A percentile compares a stretch with the other conserved stretches of the same genome.
phyloP scores from a whole-genome alignment of 306 rosid species.

The Casuarina glauca region DNA sequence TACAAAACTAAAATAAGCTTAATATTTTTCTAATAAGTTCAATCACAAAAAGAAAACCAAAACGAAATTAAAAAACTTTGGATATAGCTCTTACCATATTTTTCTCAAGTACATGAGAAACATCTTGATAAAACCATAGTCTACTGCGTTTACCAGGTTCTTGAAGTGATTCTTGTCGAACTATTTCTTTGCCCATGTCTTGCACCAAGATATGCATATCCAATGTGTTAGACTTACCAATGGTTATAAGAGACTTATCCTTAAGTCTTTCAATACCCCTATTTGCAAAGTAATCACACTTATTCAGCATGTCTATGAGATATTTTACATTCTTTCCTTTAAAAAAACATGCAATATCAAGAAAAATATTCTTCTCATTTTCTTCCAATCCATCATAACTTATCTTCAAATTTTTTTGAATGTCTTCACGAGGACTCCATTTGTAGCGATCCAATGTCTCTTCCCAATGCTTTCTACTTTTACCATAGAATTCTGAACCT shows the following conservation, averaged over 20 bases:
- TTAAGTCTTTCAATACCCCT: conserved; percentile 24
- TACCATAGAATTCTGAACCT: conserved; percentile 15
- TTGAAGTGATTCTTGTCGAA: conserved; percentile 21
- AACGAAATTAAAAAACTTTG: too few relatives aligned
- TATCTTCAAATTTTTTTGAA: conserved; percentile 16
- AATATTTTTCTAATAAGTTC: too few relatives aligned
- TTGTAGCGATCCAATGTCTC: conserved; percentile 14
- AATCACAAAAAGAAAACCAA: too few relatives aligned
- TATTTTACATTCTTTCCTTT: conserved; percentile 17
- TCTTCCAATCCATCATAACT: conserved; percentile 31
- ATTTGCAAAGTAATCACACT: conserved; percentile 16
- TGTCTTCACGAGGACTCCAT: conserved; percentile 9
- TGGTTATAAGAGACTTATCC: conserved; percentile 12
- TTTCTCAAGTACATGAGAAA: neutral
- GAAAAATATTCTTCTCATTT: conserved; percentile 18
- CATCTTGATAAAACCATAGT: conserved; percentile 36
- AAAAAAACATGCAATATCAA: conserved; percentile 45
- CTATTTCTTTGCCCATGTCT: conserved; percentile 39
- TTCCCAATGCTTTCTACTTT: conserved; percentile 25
- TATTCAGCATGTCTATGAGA: conserved; percentile 18
- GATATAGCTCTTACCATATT: conserved; percentile 1
- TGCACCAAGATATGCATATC: conserved; percentile 51
- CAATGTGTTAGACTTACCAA: too few relatives aligned
- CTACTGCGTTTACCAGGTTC: conserved; percentile 26
- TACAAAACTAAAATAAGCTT: too few relatives aligned